These are phyloP conservation scores for Stentor roeselii DNA, from an alignment of 73 alveolate species.

Conservation along the genomic window DNA sequence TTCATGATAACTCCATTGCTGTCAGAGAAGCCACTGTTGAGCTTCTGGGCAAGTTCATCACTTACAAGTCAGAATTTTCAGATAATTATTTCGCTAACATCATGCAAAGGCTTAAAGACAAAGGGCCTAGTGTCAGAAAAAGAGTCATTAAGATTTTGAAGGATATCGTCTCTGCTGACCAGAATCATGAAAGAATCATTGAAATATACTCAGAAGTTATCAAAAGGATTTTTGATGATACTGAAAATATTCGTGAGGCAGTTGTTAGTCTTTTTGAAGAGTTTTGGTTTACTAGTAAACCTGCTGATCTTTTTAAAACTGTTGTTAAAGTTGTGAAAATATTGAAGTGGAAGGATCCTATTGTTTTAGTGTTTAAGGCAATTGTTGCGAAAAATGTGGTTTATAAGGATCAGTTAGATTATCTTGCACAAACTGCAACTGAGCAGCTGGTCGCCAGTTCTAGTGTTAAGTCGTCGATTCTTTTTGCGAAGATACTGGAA, in stretches of 20 bases:
- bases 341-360: background rate
- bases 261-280: background rate
- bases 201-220: background rate
- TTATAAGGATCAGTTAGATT: background rate
- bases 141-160: constrained; percentile 20
- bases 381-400: background rate
- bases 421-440: background rate
- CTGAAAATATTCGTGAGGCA: constrained; percentile 23
- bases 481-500: constrained; percentile 5
- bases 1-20: constrained; percentile 10
- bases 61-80: background rate
- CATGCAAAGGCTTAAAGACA: constrained; percentile 27
- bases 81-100: background rate
- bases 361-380: background rate
- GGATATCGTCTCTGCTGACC: background rate
- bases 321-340: background rate
- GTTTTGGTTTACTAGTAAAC: background rate
- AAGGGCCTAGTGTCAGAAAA: constrained; percentile 33
- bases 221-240: constrained; percentile 26
- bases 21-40: constrained; percentile 30
- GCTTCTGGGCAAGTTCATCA: background rate
- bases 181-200: background rate
- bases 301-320: background rate
- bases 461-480: background rate
- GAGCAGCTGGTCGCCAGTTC: constrained; percentile 15